Conservation (phyloP, 2,329 filamentous ascomycete species). For the Fusarium torulosum region DNA sequence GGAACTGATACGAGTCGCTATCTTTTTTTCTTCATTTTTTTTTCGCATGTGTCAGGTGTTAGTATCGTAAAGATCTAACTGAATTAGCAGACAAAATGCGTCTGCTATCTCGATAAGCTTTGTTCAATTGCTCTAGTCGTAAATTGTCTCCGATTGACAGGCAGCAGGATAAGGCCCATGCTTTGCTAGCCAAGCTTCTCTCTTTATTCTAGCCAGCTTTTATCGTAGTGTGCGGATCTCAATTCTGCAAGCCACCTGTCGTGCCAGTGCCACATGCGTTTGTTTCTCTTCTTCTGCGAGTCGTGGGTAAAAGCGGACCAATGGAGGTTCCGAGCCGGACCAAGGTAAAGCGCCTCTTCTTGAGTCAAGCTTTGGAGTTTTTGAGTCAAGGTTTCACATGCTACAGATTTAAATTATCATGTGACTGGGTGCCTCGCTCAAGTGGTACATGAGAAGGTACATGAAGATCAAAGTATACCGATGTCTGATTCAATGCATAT, state of each 20-base stretch:
- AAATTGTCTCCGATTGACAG: neutral
- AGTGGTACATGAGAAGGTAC: no score
- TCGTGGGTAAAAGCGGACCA: slow-evolving; percentile 7
- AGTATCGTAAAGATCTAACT: neutral
- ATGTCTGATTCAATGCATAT: neutral
- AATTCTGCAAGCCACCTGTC: neutral
- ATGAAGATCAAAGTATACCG: neutral
- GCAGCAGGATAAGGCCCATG: no score
- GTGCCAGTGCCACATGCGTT: neutral
- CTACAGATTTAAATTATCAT: neutral
- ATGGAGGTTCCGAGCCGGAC: slow-evolving; percentile 6
- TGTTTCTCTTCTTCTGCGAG: slow-evolving; percentile 1
- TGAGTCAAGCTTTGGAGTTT: slow-evolving; percentile 19
- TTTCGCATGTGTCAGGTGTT: neutral
- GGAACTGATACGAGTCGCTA: slow-evolving; percentile 27
- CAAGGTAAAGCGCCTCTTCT: slow-evolving; percentile 24
- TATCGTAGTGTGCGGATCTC: neutral
- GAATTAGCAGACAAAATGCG: neutral
- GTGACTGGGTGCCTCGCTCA: neutral
- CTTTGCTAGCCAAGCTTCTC: no score
- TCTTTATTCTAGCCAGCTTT: no score
- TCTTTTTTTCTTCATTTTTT: neutral
- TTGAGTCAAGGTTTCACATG: slow-evolving; percentile 33
- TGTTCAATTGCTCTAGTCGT: no score
- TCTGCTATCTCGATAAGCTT: no score